These are phyloP conservation scores for Halenospora varia DNA, from an alignment of 495 filamentous ascomycete species.

Conservation along the genomic window DNA sequence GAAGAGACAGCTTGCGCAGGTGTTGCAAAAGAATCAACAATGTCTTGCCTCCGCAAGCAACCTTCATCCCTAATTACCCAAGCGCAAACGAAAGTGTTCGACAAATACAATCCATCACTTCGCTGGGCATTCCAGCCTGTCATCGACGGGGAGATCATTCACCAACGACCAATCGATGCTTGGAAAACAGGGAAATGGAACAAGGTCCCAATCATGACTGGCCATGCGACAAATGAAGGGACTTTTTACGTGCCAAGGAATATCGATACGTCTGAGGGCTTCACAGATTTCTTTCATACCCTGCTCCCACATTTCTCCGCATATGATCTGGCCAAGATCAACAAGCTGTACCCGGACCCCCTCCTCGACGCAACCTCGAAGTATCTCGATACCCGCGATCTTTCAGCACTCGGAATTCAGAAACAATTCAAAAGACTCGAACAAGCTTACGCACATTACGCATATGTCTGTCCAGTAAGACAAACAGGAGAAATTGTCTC, in stretches of 20 bases:
- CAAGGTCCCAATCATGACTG: conserved; percentile 57
- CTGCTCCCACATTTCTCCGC: conserved; percentile 50
- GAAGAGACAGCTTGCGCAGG: conserved; percentile 33
- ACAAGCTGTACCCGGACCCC: conserved; percentile 55
- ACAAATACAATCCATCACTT: conserved; percentile 46
- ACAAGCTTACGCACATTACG: conserved; percentile 60
- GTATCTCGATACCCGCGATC: conserved; percentile 33
- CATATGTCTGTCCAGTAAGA: conserved; percentile 60
- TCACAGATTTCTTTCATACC: conserved; percentile 48
- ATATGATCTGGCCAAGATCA: conserved; percentile 44
- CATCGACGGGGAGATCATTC: conserved; percentile 55
- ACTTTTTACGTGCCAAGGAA: conserved; percentile 49
- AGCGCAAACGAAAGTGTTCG: conserved; percentile 49
- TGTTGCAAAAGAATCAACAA: conserved; percentile 34
- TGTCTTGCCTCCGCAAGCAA: conserved; percentile 49
- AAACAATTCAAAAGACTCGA: conserved; percentile 56
- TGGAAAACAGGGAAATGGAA: conserved; percentile 51
- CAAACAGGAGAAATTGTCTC: conserved; percentile 49
- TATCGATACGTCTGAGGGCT: conserved; percentile 40
- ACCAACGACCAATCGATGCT: conserved; percentile 49
- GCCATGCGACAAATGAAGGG: conserved; percentile 61
- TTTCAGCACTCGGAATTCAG: conserved; percentile 37
- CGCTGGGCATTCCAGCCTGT: conserved; percentile 67
- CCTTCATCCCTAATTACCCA: conserved; percentile 39
- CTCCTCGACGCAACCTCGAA: conserved; percentile 24